Evolutionary conservation across 1,284 basidiomycete species (phyloP), one percentile per base, ranked within the genome.

Genomic region (Coniophora puteana): DNA sequence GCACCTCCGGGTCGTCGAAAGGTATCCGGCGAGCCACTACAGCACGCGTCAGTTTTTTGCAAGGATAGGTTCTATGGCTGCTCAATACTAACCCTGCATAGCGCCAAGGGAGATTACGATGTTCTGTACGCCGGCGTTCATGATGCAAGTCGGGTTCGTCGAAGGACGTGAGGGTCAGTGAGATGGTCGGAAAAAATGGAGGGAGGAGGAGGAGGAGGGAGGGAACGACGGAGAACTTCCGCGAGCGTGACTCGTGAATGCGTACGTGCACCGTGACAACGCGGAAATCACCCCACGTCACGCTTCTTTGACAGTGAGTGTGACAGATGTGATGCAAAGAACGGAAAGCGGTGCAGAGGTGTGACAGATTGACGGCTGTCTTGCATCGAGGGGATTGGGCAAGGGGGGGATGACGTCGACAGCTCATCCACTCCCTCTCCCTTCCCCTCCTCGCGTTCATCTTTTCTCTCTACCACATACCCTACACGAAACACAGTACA

Each of bases 11-110:
- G 63, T 97, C 84, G 35, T 96, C 91, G 55, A 97, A 93, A 12
- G 91, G 87, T 51, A 98, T 86, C 66, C 83, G 88, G 54, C 89
- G 81, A 50, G 93, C 93, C 62, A 96, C 89, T 89, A 50, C 5
- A 38, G 20, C n/a, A 48, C 43, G 43, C 11, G 38, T 8, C 24
- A 24, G 29, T 17, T 24, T n/a, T n/a, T n/a, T n/a, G n/a, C n/a
- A n/a, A n/a, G n/a, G n/a, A n/a, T n/a, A 50, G 50, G 56, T 52
- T 21, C 26, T 17, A 39, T 10, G 8, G 30, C 12, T 28, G 42
- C 30, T 17, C 40, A 38, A 29, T 13, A 61, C 71, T 46, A 43
- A 88, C 89, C 55, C 66, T 94, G 92, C 92, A 95, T 95, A 48
- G 83, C 89, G 43, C 81, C 89, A 53, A 96, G 83, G 41, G 90